Percentiles rank a stretch among this genome's conserved stretches.
phyloP scores from a whole-genome alignment of 768 basidiomycete species.

The Rhodocollybia butyracea region DNA sequence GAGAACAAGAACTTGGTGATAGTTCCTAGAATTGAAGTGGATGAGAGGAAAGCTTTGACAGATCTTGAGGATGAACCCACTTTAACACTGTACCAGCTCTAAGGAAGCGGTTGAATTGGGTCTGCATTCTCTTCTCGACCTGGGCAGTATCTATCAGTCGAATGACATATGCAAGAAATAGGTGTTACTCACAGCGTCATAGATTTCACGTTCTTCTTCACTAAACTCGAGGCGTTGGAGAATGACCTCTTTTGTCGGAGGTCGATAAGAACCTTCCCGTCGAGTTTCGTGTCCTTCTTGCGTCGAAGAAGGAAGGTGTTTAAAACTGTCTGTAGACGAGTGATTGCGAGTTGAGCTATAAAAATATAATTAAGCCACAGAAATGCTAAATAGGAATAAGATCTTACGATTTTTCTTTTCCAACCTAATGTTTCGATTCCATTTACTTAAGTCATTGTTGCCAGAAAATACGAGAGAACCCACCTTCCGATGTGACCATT shows the following conservation, averaged over 20 bases:
- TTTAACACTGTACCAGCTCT: conserved; percentile 67
- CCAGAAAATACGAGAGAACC: too few relatives aligned
- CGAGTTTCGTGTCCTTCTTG: conserved; percentile 59
- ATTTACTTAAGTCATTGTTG: too few relatives aligned
- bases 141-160: conserved; percentile 12
- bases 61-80: conserved; percentile 23
- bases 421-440: too few relatives aligned
- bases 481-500: conserved; percentile 33
- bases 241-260: conserved; percentile 54
- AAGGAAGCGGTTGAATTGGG: conserved; percentile 62
- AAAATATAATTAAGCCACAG: conserved; percentile 22
- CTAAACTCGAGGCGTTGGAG: conserved; percentile 55
- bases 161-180: not conserved
- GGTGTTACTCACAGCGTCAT: conserved; percentile 39
- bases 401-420: conserved; percentile 53
- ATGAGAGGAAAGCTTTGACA: not conserved
- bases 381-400: not conserved
- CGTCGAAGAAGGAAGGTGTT: conserved; percentile 53
- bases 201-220: conserved; percentile 62
- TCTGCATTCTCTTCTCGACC: conserved; percentile 54
- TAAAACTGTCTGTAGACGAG: conserved; percentile 58
- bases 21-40: conserved; percentile 43
- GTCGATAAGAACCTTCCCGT: conserved; percentile 67
- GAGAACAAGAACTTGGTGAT: conserved; percentile 49
- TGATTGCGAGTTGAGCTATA: conserved; percentile 50